A percentile compares a stretch with the other conserved stretches of the same genome.
Evolutionary conservation across 2,329 filamentous ascomycete genomes (phyloP).

Genomic region (Diaporthe velutina): DNA sequence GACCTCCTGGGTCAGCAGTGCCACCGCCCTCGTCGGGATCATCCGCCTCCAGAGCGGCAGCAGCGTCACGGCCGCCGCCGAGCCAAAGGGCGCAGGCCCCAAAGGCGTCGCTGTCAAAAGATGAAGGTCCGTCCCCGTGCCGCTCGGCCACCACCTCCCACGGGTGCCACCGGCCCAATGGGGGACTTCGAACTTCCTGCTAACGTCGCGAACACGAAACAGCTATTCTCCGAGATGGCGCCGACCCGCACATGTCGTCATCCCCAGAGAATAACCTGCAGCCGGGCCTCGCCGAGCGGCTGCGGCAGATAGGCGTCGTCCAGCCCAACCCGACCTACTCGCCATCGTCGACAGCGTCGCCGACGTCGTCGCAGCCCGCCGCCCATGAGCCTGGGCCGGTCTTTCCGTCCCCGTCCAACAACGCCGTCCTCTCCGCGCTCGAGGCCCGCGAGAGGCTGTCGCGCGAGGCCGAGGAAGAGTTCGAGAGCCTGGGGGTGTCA

Average conservation of each 20-base stretch:
- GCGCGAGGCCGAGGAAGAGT: conserved; percentile 58
- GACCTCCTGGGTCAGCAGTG: conserved; percentile 43
- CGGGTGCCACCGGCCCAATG: not conserved
- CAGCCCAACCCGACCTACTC: conserved; percentile 68
- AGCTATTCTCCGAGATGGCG: conserved; percentile 57
- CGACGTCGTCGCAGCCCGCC: conserved; percentile 32
- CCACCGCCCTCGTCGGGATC: conserved; percentile 28
- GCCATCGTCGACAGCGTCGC: conserved; percentile 60
- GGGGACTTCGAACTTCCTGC: not conserved
- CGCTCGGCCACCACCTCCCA: not conserved
- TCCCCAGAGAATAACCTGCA: conserved; percentile 45
- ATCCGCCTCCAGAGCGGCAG: conserved; percentile 13
- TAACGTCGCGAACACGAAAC: conserved; percentile 14
- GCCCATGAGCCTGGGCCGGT: conserved; percentile 35
- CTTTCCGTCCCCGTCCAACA: conserved; percentile 51
- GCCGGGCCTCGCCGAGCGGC: conserved; percentile 63
- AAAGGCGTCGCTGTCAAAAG: conserved; percentile 42
- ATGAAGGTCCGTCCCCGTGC: conserved; percentile 42
- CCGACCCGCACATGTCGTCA: conserved; percentile 55
- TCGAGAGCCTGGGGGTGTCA: conserved; percentile 53
- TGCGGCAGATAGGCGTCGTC: conserved; percentile 67
- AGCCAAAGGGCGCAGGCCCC: conserved; percentile 26
- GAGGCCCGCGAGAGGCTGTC: conserved; percentile 61
- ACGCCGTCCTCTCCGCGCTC: conserved; percentile 63
- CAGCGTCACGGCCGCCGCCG: conserved; percentile 23